phyloP scores from a whole-genome alignment of 202 grass and related monocot species.

The Schoenoplectus triqueter region DNA sequence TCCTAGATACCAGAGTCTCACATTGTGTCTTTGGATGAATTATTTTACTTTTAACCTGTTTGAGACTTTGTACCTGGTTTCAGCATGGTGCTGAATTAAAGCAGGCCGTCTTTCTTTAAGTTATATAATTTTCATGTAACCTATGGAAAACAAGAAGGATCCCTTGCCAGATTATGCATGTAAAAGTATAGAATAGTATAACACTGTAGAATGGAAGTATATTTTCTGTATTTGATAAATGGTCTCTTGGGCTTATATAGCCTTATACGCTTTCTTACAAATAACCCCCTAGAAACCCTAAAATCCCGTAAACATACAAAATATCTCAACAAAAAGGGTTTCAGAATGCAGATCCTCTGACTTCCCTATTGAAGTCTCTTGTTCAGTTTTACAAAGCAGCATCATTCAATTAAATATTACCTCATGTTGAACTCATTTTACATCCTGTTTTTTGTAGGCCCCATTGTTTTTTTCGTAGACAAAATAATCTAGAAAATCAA shows the following conservation, averaged over 20 bases:
- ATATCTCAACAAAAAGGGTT: too few species aligned
- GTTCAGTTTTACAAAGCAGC: background rate
- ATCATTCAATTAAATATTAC: background rate
- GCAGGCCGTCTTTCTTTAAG: background rate
- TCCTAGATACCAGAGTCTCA: background rate
- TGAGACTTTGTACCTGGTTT: background rate
- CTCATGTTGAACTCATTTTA: background rate
- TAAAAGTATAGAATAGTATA: too few species aligned
- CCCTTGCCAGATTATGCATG: background rate
- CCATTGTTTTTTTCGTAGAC: background rate
- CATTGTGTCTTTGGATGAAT: conserved; percentile 7
- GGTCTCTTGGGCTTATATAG: too few species aligned
- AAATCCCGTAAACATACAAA: too few species aligned
- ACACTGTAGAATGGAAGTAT: too few species aligned
- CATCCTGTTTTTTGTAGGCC: background rate
- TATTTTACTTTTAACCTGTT: conserved; percentile 7
- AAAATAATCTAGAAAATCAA: background rate
- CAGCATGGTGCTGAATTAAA: background rate
- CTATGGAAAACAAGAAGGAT: too few species aligned
- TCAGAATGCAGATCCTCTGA: background rate
- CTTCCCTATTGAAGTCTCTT: background rate
- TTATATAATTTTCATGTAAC: background rate
- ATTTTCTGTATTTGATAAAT: too few species aligned
- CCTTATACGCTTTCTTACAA: too few species aligned
- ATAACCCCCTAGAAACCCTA: too few species aligned